Evolutionary conservation across 306 rosid species (phyloP).

Genomic region (Begonia loranthoides): DNA sequence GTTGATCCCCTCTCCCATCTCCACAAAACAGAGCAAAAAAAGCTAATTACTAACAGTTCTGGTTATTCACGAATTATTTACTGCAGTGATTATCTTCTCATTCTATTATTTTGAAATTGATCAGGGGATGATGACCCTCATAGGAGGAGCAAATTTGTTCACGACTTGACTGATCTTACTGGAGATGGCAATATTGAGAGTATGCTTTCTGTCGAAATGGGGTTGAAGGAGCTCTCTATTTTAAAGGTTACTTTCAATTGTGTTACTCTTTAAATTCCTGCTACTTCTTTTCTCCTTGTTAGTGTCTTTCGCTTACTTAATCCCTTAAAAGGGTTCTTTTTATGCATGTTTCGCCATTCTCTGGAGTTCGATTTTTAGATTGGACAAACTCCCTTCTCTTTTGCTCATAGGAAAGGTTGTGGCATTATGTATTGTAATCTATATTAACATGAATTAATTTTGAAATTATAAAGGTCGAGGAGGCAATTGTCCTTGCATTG

Average conservation of each 20-base stretch:
- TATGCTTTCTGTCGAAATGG: constrained; percentile 98
- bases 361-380: too few relatives aligned
- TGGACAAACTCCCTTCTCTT: too few relatives aligned
- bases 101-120: constrained; percentile 15
- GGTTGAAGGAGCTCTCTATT: constrained; percentile 80
- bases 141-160: constrained; percentile 54
- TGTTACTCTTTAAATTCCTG: constrained; percentile 12
- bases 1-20: not conserved
- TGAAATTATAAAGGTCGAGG: constrained; percentile 53
- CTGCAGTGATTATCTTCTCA: constrained; percentile 1
- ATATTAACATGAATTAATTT: constrained; percentile 9
- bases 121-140: constrained; percentile 61
- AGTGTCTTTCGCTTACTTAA: not conserved
- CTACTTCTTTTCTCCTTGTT: constrained; percentile 1
- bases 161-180: constrained; percentile 70
- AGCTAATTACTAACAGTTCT: too few relatives aligned
- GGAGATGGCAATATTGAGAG: constrained; percentile 98
- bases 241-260: constrained; percentile 49
- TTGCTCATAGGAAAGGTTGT: too few relatives aligned
- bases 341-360: too few relatives aligned
- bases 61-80: too few relatives aligned
- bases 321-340: too few relatives aligned
- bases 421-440: too few relatives aligned
- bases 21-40: not conserved
- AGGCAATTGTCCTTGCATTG: constrained; percentile 71